A percentile compares a stretch with the other conserved stretches of the same genome.
phyloP scores from a whole-genome alignment of 2,329 filamentous ascomycete species.

The Colletotrichum eleusines region DNA sequence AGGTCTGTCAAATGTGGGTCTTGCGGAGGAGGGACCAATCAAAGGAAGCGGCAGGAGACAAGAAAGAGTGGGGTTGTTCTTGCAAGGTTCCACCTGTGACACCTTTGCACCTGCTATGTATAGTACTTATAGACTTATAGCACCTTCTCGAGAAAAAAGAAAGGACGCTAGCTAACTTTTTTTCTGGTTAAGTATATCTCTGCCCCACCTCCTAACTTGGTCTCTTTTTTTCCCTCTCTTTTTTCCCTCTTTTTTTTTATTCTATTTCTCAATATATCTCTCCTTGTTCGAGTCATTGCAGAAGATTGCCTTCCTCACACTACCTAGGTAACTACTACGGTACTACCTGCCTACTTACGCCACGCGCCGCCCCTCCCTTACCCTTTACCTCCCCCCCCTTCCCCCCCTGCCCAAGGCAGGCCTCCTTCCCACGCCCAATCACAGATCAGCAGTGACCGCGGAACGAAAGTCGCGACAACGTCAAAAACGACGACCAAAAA shows the following conservation, averaged over 20 bases:
- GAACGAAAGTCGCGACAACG: not conserved
- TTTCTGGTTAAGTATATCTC: not conserved
- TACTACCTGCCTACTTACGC: too few relatives aligned
- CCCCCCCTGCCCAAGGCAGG: too few relatives aligned
- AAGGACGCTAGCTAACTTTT: not conserved
- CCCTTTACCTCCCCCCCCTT: too few relatives aligned
- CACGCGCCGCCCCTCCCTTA: too few relatives aligned
- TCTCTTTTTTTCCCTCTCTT: not conserved
- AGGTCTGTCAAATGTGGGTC: too few relatives aligned
- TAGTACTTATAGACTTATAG: not conserved
- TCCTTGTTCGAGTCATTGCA: too few relatives aligned
- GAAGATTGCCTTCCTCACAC: too few relatives aligned
- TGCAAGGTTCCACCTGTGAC: not conserved
- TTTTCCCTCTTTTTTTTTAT: not conserved
- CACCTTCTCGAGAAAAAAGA: not conserved
- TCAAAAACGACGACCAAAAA: not conserved
- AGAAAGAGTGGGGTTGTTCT: not conserved
- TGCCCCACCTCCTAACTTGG: not conserved
- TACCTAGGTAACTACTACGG: too few relatives aligned
- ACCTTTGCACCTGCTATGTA: too few relatives aligned
- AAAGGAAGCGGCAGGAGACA: not conserved
- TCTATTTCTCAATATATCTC: too few relatives aligned
- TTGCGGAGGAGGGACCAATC: not conserved
- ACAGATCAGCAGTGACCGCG: not conserved
- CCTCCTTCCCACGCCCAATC: not conserved